Conservation (phyloP, 768 basidiomycete genomes). For the Lanmaoa pseudosensibilis region DNA sequence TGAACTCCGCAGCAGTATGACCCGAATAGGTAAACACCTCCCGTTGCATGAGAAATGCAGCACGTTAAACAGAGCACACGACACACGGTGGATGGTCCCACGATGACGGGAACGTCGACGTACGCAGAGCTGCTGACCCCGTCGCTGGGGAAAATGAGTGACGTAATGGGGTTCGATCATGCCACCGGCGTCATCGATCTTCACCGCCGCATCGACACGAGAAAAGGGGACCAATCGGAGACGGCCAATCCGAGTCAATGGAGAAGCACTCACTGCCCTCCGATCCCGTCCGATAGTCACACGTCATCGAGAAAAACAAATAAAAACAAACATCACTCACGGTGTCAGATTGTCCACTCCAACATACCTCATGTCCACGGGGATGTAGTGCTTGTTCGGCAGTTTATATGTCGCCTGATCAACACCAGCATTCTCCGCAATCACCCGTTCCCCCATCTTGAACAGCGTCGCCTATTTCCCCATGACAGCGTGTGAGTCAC, state of each 20-base stretch:
- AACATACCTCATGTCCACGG: conserved; percentile 77
- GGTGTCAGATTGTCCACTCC: conserved; percentile 69
- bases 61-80: not conserved
- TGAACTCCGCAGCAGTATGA: conserved; percentile 12
- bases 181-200: conserved; percentile 32
- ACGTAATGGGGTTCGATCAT: conserved; percentile 23
- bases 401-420: conserved; percentile 66
- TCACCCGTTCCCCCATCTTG: conserved; percentile 78
- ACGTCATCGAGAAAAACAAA: conserved; percentile 19
- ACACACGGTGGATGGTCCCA: conserved; percentile 12
- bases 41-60: conserved; percentile 1
- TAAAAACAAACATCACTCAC: conserved; percentile 39
- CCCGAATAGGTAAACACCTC: conserved; percentile 4
- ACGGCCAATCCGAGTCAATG: not conserved
- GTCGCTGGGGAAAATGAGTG: conserved; percentile 6
- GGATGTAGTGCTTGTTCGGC: conserved; percentile 95
- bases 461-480: conserved; percentile 77
- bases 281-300: conserved; percentile 13
- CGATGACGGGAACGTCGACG: conserved; percentile 14
- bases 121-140: not conserved
- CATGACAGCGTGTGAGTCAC: not conserved
- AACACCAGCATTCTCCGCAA: conserved; percentile 63
- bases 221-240: conserved; percentile 11
- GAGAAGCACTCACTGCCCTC: not conserved
- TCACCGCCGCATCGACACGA: conserved; percentile 17